phyloP scores from a whole-genome alignment of 176 grass and related monocot genomes.

The Rhynchospora tenuis region DNA sequence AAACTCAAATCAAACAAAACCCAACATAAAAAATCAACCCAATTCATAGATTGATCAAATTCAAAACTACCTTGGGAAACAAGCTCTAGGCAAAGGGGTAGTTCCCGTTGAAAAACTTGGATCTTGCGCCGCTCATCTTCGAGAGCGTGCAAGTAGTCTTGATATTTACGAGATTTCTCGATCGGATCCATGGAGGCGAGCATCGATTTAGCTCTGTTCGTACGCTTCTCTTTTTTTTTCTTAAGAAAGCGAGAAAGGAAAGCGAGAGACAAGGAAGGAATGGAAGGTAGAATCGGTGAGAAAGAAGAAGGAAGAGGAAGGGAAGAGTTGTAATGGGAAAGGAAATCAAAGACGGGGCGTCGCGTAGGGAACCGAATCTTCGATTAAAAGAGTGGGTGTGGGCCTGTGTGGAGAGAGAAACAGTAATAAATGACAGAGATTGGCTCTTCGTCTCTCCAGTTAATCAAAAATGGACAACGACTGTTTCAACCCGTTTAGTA shows the following conservation, averaged over 20 bases:
- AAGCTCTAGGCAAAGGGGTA: conserved; percentile 79
- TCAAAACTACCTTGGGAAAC: conserved; percentile 51
- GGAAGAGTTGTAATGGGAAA: neutral
- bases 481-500: no score
- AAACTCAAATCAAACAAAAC: neutral
- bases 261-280: neutral
- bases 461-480: neutral
- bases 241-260: neutral
- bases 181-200: conserved; percentile 17
- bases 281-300: neutral
- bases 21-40: neutral
- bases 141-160: conserved; percentile 64
- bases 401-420: neutral
- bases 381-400: conserved; percentile 26
- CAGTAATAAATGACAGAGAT: neutral
- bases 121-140: conserved; percentile 86
- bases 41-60: neutral
- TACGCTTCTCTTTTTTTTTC: neutral
- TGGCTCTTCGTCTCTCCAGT: neutral
- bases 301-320: neutral
- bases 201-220: neutral
- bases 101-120: conserved; percentile 77
- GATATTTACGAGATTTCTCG: conserved; percentile 3
- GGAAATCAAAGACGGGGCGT: conserved; percentile 67
- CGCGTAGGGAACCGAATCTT: conserved; percentile 70